Evolutionary conservation across 257 asterid species (phyloP), one percentile per base, ranked within the genome.

Genomic region (Solanum okadae): DNA sequence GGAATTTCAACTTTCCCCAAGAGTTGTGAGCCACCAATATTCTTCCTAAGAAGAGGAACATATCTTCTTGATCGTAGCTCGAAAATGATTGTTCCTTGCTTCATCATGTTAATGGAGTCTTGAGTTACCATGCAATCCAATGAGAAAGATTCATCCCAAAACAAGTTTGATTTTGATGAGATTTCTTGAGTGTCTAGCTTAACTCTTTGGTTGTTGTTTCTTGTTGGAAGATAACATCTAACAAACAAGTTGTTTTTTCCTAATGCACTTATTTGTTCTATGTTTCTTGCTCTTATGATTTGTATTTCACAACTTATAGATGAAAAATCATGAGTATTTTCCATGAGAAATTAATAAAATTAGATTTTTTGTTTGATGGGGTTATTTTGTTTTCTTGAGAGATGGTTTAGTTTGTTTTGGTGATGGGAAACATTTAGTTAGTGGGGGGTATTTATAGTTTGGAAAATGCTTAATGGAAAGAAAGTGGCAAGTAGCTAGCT

Each of bases 1-100:
- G 94, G 94, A 91, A 93, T 59, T 90, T 93, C 94, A 40, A 94
- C 93, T 90, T 86, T 91, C 0, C 94, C 98, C 88, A 95, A 11
- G 23, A 93, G 87, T 81, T 90, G 90, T 33, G 98, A 93, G 44
- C 95, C 91, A 6, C 92, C 88, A 6, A 90, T 76, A 84, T 75
- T 83, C 49, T 77, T 11, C 3, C 94, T 90, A 16, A 92, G 33
- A 59, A 90, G 67, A 15, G 95, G 89, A 2, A 85, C 9, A 16
- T 88, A 49, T 25, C 42, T 91, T 87, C 95, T 93, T 82, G 87
- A 85, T 23, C 98, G 90, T 20, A 95, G 94, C 94, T 95, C 98
- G 70, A 94, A 90, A 3, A 91, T 81, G 8, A 91, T 85, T 49
- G 83, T 91, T 4, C 91, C 94, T 77, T 90, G 91, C 85, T 86